Percentiles rank a stretch among this genome's conserved stretches.
phyloP scores from a whole-genome alignment of 345 rosid species.

The Aquilaria malaccensis region DNA sequence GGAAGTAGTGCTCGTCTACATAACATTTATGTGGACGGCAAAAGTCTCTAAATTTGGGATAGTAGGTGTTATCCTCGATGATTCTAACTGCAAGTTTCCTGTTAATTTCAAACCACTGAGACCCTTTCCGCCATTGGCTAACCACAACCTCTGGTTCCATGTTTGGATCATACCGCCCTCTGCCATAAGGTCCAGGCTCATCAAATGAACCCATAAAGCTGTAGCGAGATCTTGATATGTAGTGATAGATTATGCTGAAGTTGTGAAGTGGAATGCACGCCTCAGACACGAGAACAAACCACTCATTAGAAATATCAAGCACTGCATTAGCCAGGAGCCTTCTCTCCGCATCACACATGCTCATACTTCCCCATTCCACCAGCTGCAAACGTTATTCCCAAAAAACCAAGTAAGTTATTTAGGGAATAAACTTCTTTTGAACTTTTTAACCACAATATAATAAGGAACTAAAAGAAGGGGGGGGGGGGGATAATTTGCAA shows the following conservation, averaged over 20 bases:
- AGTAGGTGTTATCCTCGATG: conserved; percentile 50
- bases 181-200: conserved; percentile 68
- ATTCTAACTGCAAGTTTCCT: conserved; percentile 59
- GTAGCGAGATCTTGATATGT: conserved; percentile 49
- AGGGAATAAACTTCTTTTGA: too few relatives aligned
- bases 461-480: too few relatives aligned
- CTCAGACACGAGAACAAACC: conserved; percentile 86
- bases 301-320: conserved; percentile 79
- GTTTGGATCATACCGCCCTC: conserved; percentile 58
- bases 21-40: conserved; percentile 60
- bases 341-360: conserved; percentile 93
- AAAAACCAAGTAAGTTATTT: too few relatives aligned
- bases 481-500: too few relatives aligned
- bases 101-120: conserved; percentile 88
- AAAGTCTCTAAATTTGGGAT: conserved; percentile 72
- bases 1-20: conserved; percentile 91
- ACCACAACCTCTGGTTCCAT: conserved; percentile 70
- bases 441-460: too few relatives aligned
- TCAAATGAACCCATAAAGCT: conserved; percentile 83
- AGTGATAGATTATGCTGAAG: conserved; percentile 50
- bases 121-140: conserved; percentile 87
- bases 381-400: conserved; percentile 2
- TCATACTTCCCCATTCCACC: conserved; percentile 91
- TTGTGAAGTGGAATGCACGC: conserved; percentile 84
- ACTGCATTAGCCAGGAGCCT: conserved; percentile 85